A percentile compares a stretch with the other conserved stretches of the same genome.
These are phyloP conservation scores for Suillus subaureus DNA, from an alignment of 768 basidiomycete genomes.

Conservation along the genomic window DNA sequence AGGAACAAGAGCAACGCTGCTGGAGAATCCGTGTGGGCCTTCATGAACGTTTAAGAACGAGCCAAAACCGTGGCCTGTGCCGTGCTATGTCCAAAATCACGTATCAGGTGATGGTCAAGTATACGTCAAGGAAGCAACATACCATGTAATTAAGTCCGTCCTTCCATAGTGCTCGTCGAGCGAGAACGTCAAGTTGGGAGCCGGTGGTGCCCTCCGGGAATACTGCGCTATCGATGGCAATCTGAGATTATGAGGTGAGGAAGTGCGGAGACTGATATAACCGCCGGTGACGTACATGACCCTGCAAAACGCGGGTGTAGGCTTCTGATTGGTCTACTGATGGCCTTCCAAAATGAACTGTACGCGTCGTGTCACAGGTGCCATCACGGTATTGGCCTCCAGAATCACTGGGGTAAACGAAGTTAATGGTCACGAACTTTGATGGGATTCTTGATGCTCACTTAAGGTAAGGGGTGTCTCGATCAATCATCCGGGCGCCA, in stretches of 20 bases:
- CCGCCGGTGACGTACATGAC: conserved; percentile 68
- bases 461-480: conserved; percentile 87
- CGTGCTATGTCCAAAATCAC: conserved; percentile 56
- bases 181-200: conserved; percentile 80
- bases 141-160: conserved; percentile 83
- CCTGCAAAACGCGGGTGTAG: conserved; percentile 93
- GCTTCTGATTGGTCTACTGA: conserved; percentile 87
- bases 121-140: conserved; percentile 28
- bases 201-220: conserved; percentile 93
- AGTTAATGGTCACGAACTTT: conserved; percentile 18
- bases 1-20: conserved; percentile 66
- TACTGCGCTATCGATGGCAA: conserved; percentile 86
- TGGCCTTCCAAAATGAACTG: conserved; percentile 86
- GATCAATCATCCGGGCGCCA: conserved; percentile 72
- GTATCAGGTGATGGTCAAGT: conserved; percentile 13
- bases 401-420: conserved; percentile 66
- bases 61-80: conserved; percentile 90
- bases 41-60: conserved; percentile 86
- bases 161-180: conserved; percentile 86
- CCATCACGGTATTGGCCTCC: conserved; percentile 91
- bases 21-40: conserved; percentile 80
- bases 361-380: conserved; percentile 84
- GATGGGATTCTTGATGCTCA: conserved; percentile 39
- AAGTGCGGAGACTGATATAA: conserved; percentile 19
- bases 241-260: conserved; percentile 47